A percentile compares a stretch with the other conserved stretches of the same genome.
Evolutionary conservation across 768 basidiomycete species (phyloP).

Genomic region (Leccinellum albellum): DNA sequence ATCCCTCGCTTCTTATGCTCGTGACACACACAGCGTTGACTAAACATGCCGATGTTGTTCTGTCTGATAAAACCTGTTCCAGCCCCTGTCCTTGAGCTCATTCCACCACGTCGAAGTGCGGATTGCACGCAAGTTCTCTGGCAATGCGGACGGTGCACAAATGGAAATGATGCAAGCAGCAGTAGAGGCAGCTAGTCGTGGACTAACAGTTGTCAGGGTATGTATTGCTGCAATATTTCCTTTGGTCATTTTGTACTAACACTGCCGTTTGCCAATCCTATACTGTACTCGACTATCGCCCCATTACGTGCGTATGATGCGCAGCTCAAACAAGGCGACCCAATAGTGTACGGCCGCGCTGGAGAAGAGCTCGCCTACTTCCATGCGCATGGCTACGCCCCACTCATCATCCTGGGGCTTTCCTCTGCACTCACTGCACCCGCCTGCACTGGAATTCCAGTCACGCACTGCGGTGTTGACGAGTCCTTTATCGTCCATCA

Average conservation of each 20-base stretch:
- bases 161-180: constrained; percentile 92
- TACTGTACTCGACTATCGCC: background rate
- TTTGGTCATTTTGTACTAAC: too few relatives aligned
- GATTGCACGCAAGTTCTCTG: constrained; percentile 96
- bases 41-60: constrained; percentile 75
- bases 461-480: constrained; percentile 93
- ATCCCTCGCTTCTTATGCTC: constrained; percentile 86
- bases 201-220: constrained; percentile 84
- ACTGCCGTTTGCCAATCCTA: background rate
- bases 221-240: constrained; percentile 22
- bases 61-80: constrained; percentile 98
- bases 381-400: constrained; percentile 77
- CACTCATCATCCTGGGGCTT: constrained; percentile 85
- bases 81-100: constrained; percentile 76
- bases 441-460: constrained; percentile 84
- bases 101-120: constrained; percentile 73
- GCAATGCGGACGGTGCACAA: constrained; percentile 94
- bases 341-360: constrained; percentile 88
- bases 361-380: constrained; percentile 96
- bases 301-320: background rate
- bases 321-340: constrained; percentile 96
- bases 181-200: constrained; percentile 72
- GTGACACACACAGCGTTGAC: constrained; percentile 82
- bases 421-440: constrained; percentile 89
- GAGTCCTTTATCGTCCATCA: constrained; percentile 82